These are phyloP conservation scores for Kazachstania africana DNA, from an alignment of 805 yeast genomes.

Conservation along the genomic window DNA sequence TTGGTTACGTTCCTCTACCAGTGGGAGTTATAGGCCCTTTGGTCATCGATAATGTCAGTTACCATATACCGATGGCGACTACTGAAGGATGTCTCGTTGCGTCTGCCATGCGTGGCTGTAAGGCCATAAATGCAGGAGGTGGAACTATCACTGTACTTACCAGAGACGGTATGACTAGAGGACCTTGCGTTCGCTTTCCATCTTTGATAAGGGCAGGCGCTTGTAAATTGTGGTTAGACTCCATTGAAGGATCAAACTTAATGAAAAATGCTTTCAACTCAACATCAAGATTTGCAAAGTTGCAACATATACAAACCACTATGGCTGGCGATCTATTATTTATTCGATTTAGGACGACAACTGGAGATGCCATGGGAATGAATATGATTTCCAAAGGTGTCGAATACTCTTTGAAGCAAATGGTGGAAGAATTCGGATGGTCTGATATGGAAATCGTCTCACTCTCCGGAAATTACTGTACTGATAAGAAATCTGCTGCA, in stretches of 20 bases:
- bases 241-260: conserved; percentile 78
- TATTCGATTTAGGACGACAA: conserved; percentile 92
- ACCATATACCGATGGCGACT: conserved; percentile 96
- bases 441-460: conserved; percentile 88
- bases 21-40: conserved; percentile 97
- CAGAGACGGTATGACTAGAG: conserved; percentile 98
- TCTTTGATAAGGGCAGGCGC: conserved; percentile 80
- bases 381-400: conserved; percentile 99
- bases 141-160: conserved; percentile 89
- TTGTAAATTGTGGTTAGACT: conserved; percentile 89
- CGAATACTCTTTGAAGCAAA: conserved; percentile 69
- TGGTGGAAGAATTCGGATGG: conserved; percentile 86
- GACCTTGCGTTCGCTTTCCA: conserved; percentile 92
- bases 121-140: conserved; percentile 94
- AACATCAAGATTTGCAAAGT: conserved; percentile 92
- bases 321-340: conserved; percentile 84
- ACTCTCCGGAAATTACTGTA: conserved; percentile 94
- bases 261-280: conserved; percentile 88
- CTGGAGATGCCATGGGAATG: conserved; percentile 99
- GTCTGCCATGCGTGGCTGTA: conserved; percentile 97
- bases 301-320: conserved; percentile 84
- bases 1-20: conserved; percentile 93
- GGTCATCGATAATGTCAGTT: conserved; percentile 76
- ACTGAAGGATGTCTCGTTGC: conserved; percentile 99
- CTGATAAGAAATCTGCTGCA: conserved; percentile 96